Base-by-base conservation (phyloP, 2,329 filamentous ascomycete genomes). In the Colletotrichum higginsianum region DNA sequence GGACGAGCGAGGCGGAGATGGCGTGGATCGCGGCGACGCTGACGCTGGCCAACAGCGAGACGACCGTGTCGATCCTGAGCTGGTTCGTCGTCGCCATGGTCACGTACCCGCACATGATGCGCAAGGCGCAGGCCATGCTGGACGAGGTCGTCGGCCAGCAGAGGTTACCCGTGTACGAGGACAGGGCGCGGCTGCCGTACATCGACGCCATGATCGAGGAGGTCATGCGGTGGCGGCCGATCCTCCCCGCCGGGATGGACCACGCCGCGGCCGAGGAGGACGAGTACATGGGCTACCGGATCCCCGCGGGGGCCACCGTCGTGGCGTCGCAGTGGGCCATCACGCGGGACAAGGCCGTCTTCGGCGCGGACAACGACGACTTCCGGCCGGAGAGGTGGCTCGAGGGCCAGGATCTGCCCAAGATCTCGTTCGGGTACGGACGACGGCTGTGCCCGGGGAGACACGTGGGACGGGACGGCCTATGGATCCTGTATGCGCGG, bases 321-420 rank as follows among this genome's bases (percentile, higher is more conserved):
- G 73, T 86, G 16, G 73, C 81, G 8, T 86, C 86, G 44, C 75
- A 79, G 40, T 86, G 80, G 75, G 79, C 80, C 53, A 80, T 84
- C 23, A 75, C 77, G 9, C 78, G 78, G 9, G 84, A 88, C 75
- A 77, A 76, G 52, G 73, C 60, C 0, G 75, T 84, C 2, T 89
- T 85, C 74, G 87, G 86, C 0, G 73, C 78, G 0, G 84, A 88
- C 69, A 80, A 82, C 0, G 80, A 87, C 23, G 70, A 73, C 0
- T 89, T 85, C 74, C 78, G 79, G 2, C 86, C 87, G 0, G 86
- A 87, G 61, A 79, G 87, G 6, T 89, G 86, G 86, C 75, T 88
- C 15, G 77, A 76, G 40, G 63, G 74, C 1, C 74, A 76, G 8
- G 73, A 70, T 2, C 12, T 69, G 44, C 66, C 66, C 1, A 66